Conservation (phyloP, 208 protist species). For the Naegleria lovaniensis region DNA sequence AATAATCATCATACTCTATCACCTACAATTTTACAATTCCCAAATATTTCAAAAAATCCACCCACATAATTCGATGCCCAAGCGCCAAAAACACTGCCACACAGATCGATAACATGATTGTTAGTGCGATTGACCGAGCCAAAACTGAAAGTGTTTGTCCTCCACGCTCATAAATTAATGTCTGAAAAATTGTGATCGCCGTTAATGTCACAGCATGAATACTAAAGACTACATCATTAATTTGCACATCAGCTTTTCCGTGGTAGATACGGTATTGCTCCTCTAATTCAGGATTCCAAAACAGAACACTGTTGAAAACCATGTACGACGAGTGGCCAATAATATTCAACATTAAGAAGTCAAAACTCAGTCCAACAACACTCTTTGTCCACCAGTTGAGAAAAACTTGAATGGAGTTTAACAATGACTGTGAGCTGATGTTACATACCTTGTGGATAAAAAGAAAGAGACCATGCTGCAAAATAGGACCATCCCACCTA, state of each 20-base stretch:
- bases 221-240: slow-evolving; percentile 64
- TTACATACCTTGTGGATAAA: slow-evolving; percentile 58
- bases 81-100: slow-evolving; percentile 8
- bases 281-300: slow-evolving; percentile 43
- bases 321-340: slow-evolving; percentile 57
- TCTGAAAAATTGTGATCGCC: slow-evolving; percentile 50
- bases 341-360: slow-evolving; percentile 59
- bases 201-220: slow-evolving; percentile 35
- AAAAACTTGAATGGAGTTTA: no score
- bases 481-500: background rate
- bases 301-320: slow-evolving; percentile 54
- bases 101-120: background rate
- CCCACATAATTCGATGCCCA: slow-evolving; percentile 19
- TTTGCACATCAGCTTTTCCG: slow-evolving; percentile 39
- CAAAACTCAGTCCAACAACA: slow-evolving; percentile 60
- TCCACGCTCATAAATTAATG: slow-evolving; percentile 49
- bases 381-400: slow-evolving; percentile 48
- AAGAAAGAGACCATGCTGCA: slow-evolving; percentile 57
- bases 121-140: background rate
- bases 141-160: slow-evolving; percentile 40
- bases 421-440: no score
- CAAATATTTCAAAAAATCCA: slow-evolving; percentile 34
- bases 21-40: slow-evolving; percentile 41
- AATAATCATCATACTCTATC: no score
- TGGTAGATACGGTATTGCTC: slow-evolving; percentile 46